Conservation (phyloP, 768 basidiomycete genomes). For the Tulasnella sp. region DNA sequence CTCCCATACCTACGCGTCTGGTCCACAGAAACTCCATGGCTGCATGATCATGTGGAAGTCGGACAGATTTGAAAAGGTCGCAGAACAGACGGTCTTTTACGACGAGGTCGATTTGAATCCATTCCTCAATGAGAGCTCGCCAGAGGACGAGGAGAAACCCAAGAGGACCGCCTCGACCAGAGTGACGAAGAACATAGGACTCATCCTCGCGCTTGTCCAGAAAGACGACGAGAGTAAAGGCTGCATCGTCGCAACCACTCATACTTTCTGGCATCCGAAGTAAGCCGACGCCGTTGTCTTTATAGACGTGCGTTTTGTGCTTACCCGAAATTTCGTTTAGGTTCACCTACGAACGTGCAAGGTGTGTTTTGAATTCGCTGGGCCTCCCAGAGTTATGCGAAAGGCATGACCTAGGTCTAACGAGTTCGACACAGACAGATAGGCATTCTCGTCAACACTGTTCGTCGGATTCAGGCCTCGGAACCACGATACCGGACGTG, state of each 20-base stretch:
- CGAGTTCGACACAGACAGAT: slow-evolving; percentile 50
- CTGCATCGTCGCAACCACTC: slow-evolving; percentile 76
- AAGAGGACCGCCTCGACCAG: slow-evolving; percentile 51
- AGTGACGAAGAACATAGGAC: slow-evolving; percentile 71
- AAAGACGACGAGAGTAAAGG: slow-evolving; percentile 35
- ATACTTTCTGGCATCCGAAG: slow-evolving; percentile 93
- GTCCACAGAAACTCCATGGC: slow-evolving; percentile 74
- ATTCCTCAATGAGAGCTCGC: slow-evolving; percentile 31
- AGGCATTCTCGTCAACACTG: slow-evolving; percentile 62
- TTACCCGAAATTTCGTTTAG: slow-evolving; percentile 29
- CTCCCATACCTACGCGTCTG: slow-evolving; percentile 54
- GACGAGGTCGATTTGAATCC: slow-evolving; percentile 49
- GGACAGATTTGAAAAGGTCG: slow-evolving; percentile 41
- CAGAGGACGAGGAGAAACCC: neutral
- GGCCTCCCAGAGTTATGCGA: neutral
- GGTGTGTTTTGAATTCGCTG: slow-evolving; percentile 35
- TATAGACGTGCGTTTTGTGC: no score
- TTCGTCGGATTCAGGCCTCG: slow-evolving; percentile 46
- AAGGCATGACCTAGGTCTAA: neutral
- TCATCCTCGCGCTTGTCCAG: slow-evolving; percentile 57
- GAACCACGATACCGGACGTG: slow-evolving; percentile 41
- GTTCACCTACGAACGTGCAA: slow-evolving; percentile 76
- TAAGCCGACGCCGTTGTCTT: slow-evolving; percentile 35
- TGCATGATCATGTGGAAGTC: slow-evolving; percentile 71
- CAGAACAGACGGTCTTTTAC: slow-evolving; percentile 50